phyloP scores from a whole-genome alignment of 805 yeast species.

The Candida montana region DNA sequence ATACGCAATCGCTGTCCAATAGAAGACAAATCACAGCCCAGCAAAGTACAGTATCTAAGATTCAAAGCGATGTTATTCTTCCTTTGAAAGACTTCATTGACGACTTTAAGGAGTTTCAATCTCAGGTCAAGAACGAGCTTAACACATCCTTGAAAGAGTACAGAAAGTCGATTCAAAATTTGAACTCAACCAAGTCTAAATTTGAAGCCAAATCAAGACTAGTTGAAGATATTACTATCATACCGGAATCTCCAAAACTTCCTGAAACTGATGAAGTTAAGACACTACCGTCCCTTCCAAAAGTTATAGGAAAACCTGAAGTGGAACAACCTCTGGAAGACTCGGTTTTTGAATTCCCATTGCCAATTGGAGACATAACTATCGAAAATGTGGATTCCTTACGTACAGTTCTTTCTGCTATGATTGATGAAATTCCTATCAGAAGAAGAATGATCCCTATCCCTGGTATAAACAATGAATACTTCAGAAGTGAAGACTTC shows the following conservation, averaged over 20 bases:
- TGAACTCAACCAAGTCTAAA: constrained; percentile 10
- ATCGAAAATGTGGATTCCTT: constrained; percentile 13
- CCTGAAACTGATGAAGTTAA: neutral
- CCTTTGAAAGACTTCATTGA: constrained; percentile 20
- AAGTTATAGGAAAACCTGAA: neutral
- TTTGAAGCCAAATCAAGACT: constrained; percentile 11
- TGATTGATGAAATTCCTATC: constrained; percentile 16
- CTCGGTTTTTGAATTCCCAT: constrained; percentile 19
- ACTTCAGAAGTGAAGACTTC: constrained; percentile 26
- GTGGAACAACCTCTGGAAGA: constrained; percentile 12
- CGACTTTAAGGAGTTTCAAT: constrained; percentile 15
- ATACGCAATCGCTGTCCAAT: constrained; percentile 5
- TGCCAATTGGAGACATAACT: constrained; percentile 17
- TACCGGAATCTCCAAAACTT: neutral
- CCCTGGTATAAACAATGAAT: constrained; percentile 26
- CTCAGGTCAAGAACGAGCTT: constrained; percentile 8
- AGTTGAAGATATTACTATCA: constrained; percentile 12
- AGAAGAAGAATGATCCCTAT: constrained; percentile 26
- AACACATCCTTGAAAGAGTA: constrained; percentile 8
- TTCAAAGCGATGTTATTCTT: constrained; percentile 15
- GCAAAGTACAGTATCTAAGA: constrained; percentile 2
- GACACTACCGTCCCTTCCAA: neutral
- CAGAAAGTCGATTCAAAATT: constrained; percentile 7
- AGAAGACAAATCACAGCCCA: constrained; percentile 7
- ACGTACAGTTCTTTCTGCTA: constrained; percentile 7